Conservation (phyloP, 164 flowering plant species). For the Vitis rotundifolia region DNA sequence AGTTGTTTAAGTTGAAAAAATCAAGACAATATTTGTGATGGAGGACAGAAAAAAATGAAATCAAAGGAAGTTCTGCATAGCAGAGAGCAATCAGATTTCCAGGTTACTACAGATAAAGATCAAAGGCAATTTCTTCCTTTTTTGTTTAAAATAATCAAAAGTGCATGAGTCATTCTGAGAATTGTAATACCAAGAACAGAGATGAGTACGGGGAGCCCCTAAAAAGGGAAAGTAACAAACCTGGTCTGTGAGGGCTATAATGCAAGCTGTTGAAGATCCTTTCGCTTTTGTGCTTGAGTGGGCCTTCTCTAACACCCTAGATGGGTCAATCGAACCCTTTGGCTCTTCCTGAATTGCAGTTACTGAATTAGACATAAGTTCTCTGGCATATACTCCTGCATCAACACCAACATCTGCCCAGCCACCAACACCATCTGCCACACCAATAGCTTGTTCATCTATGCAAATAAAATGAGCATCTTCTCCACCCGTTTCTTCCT, state of each 20-base stretch:
- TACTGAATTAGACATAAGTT: slow-evolving; percentile 66
- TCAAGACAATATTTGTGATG: too few species aligned
- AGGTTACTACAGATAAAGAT: too few species aligned
- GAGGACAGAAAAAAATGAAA: too few species aligned
- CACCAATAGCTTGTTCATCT: slow-evolving; percentile 63
- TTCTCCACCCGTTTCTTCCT: slow-evolving; percentile 68
- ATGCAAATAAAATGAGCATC: slow-evolving; percentile 77
- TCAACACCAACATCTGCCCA: slow-evolving; percentile 76
- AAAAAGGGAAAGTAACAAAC: slow-evolving; percentile 27
- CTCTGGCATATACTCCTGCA: slow-evolving; percentile 61
- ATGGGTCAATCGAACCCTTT: slow-evolving; percentile 57
- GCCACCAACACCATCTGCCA: slow-evolving; percentile 86
- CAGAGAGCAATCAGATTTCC: too few species aligned
- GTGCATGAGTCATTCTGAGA: too few species aligned
- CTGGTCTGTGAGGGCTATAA: slow-evolving; percentile 62
- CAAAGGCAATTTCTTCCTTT: too few species aligned
- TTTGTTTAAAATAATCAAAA: too few species aligned
- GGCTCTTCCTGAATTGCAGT: slow-evolving; percentile 66
- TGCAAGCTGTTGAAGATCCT: slow-evolving; percentile 92
- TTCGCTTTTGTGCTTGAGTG: slow-evolving; percentile 57
- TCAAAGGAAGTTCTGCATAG: too few species aligned
- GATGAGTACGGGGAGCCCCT: too few species aligned
- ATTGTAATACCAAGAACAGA: too few species aligned
- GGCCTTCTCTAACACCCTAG: slow-evolving; percentile 72
- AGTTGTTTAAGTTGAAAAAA: too few species aligned